phyloP scores from a whole-genome alignment of 164 flowering plant species.

The Hamamelis virginiana region DNA sequence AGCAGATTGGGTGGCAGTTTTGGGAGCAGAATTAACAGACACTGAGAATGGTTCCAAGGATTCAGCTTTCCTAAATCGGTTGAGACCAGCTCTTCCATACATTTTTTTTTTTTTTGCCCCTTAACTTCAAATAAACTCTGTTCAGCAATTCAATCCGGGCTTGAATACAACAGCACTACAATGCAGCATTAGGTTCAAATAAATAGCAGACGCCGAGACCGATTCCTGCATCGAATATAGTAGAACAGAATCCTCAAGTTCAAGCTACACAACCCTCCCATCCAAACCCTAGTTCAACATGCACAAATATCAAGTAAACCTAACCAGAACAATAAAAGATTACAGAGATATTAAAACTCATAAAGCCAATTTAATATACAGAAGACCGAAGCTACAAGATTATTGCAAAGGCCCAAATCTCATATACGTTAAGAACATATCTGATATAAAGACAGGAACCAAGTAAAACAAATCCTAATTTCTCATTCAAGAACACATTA shows the following conservation, averaged over 20 bases:
- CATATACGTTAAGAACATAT: no score
- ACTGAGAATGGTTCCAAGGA: conserved; percentile 87
- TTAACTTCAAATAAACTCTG: not conserved
- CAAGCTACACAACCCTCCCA: not conserved
- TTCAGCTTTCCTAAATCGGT: conserved; percentile 91
- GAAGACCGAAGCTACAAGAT: no score
- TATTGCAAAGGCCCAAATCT: no score
- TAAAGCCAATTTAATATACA: no score
- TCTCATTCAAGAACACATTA: no score
- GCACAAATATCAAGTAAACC: not conserved
- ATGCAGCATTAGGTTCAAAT: not conserved
- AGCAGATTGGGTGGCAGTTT: conserved; percentile 25
- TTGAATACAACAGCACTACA: not conserved
- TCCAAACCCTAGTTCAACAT: not conserved
- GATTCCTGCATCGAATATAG: not conserved
- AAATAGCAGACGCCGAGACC: not conserved
- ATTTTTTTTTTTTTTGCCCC: conserved; percentile 29
- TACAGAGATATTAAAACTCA: not conserved
- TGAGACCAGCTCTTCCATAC: conserved; percentile 93
- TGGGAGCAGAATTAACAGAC: conserved; percentile 40
- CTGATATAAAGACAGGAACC: no score
- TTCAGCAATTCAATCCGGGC: not conserved
- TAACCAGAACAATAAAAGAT: not conserved
- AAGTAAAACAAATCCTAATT: no score
- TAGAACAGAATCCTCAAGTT: not conserved